Percentiles rank a stretch among this genome's conserved stretches.
Conservation (phyloP, 306 rosid species). For the Senna siamea region DNA sequence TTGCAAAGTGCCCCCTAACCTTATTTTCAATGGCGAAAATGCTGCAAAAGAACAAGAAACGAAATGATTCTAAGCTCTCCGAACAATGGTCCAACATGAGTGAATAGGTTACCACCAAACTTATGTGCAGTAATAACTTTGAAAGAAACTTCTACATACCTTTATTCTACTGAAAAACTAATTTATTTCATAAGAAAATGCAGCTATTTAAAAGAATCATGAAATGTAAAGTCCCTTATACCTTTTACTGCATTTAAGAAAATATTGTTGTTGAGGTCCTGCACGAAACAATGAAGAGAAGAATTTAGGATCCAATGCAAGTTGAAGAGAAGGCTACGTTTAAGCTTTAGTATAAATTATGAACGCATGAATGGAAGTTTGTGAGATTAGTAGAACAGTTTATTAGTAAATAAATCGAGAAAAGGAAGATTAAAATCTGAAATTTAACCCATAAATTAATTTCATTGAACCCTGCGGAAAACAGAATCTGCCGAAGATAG, state of each 20-base stretch:
- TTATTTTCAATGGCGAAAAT: constrained; percentile 84
- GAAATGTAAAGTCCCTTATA: constrained; percentile 32
- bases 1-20: constrained; percentile 91
- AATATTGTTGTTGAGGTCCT: constrained; percentile 76
- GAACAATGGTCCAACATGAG: neutral
- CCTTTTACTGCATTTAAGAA: constrained; percentile 87
- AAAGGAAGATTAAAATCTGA: constrained; percentile 21
- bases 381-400: neutral
- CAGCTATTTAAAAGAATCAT: constrained; percentile 12
- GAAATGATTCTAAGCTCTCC: constrained; percentile 19
- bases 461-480: constrained; percentile 12
- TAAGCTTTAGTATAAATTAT: no score
- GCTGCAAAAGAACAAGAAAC: constrained; percentile 63
- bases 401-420: neutral
- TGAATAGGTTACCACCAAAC: no score
- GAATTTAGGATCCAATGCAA: neutral
- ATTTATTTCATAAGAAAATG: neutral
- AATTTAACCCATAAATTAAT: constrained; percentile 23
- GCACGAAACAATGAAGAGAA: constrained; percentile 39
- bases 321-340: no score
- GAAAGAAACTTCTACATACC: no score
- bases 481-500: neutral
- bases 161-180: no score
- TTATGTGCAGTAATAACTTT: no score
- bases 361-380: neutral